A percentile compares a stretch with the other conserved stretches of the same genome.
Conservation (phyloP, 2,329 filamentous ascomycete genomes). For the Colletotrichum zoysiae region DNA sequence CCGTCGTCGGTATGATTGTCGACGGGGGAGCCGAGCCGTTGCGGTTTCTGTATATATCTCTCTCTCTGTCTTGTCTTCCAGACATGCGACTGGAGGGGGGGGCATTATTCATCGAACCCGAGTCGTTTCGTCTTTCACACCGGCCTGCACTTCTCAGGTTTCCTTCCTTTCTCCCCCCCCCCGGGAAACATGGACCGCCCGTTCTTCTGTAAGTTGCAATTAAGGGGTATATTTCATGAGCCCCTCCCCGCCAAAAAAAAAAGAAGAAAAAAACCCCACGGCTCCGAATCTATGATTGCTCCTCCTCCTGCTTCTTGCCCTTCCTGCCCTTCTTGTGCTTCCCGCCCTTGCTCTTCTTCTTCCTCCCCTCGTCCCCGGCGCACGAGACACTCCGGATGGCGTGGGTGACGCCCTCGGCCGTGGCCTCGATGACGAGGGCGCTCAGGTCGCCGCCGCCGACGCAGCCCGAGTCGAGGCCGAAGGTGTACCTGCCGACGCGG, state of each 20-base stretch:
- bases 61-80: not conserved
- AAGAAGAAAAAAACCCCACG: not conserved
- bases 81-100: not conserved
- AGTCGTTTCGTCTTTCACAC: not conserved
- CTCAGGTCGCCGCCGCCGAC: conserved; percentile 81
- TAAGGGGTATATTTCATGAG: not conserved
- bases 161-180: not conserved
- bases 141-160: not conserved
- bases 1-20: not conserved
- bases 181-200: not conserved
- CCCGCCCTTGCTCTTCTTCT: conserved; percentile 25
- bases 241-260: not conserved
- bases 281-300: not conserved
- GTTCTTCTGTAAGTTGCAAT: not conserved
- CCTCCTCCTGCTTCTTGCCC: not conserved
- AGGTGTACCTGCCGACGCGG: conserved; percentile 72
- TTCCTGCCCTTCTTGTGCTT: conserved; percentile 38
- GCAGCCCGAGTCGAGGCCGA: conserved; percentile 89
- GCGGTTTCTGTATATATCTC: not conserved
- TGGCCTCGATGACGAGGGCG: conserved; percentile 78
- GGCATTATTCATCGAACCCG: not conserved
- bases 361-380: conserved; percentile 41
- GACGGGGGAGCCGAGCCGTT: not conserved
- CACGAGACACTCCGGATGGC: conserved; percentile 59
- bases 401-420: conserved; percentile 51